A percentile compares a stretch with the other conserved stretches of the same genome.
phyloP scores from a whole-genome alignment of 148 eudicot genomes.

The Rhododendron vialii region DNA sequence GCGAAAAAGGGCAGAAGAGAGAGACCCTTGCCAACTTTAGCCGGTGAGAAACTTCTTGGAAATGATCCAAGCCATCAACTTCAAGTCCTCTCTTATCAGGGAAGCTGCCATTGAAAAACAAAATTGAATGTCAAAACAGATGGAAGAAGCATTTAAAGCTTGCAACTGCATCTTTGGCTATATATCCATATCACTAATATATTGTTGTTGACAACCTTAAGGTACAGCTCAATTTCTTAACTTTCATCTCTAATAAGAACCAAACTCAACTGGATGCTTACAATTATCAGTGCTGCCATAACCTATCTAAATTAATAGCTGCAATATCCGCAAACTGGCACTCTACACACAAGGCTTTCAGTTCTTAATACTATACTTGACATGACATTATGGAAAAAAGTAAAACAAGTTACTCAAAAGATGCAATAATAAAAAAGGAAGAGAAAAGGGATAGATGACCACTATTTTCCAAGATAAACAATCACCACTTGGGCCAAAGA shows the following conservation, averaged over 20 bases:
- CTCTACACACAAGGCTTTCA: background rate
- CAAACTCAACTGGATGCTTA: background rate
- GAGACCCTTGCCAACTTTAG: slow-evolving; percentile 43
- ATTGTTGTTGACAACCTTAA: background rate
- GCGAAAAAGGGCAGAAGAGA: background rate
- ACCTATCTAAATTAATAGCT: background rate
- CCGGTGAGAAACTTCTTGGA: background rate
- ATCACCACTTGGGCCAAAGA: no score
- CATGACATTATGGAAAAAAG: background rate
- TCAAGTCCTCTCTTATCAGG: no score
- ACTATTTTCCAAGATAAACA: background rate
- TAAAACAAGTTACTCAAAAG: background rate
- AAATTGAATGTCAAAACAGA: background rate
- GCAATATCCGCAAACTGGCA: background rate
- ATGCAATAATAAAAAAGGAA: background rate
- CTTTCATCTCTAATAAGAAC: background rate
- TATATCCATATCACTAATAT: background rate
- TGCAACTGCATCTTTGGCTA: background rate
- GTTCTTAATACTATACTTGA: background rate
- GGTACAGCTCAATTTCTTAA: background rate
- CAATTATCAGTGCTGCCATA: background rate
- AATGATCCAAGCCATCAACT: no score
- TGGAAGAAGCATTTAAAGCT: background rate
- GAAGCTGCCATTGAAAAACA: no score
- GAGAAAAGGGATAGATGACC: background rate